Conservation (phyloP, 352 stramenopile species). For the Phytophthora chlamydospora region DNA sequence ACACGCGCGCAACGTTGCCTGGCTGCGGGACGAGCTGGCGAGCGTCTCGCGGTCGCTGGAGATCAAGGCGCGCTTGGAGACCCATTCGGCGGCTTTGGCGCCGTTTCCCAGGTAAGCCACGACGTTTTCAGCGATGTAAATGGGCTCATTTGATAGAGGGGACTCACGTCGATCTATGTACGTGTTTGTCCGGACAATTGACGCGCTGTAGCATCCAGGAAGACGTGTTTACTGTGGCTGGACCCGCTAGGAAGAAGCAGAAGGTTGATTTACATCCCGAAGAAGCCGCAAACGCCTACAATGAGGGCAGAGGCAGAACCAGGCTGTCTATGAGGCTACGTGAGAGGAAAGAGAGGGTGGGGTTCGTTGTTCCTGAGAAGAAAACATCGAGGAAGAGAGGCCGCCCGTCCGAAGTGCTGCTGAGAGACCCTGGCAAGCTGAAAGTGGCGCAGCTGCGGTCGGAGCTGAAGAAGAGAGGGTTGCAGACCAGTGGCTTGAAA, state of each 20-base stretch:
- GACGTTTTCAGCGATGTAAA: background rate
- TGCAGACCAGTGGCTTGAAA: slow-evolving; percentile 63
- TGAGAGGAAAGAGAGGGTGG: slow-evolving; percentile 1
- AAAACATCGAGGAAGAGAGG: slow-evolving; percentile 42
- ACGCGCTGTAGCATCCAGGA: slow-evolving; percentile 10
- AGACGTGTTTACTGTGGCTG: slow-evolving; percentile 4
- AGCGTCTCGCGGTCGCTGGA: slow-evolving; percentile 59
- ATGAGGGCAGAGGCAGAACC: slow-evolving; percentile 3
- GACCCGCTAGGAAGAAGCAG: slow-evolving; percentile 29
- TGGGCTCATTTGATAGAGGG: background rate
- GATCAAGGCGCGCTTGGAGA: slow-evolving; percentile 51
- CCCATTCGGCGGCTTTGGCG: slow-evolving; percentile 13
- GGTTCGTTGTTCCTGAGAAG: slow-evolving; percentile 14
- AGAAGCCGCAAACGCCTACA: background rate
- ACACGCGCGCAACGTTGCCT: slow-evolving; percentile 50
- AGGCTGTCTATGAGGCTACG: slow-evolving; percentile 22
- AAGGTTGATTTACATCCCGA: slow-evolving; percentile 15
- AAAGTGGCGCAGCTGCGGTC: slow-evolving; percentile 62
- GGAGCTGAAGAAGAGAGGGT: slow-evolving; percentile 65
- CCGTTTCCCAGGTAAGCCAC: slow-evolving; percentile 27
- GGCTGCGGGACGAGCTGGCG: slow-evolving; percentile 59
- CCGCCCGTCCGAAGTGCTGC: slow-evolving; percentile 22
- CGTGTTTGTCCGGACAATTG: background rate
- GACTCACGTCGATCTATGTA: slow-evolving; percentile 2
- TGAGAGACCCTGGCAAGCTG: slow-evolving; percentile 31